phyloP scores from a whole-genome alignment of 495 filamentous ascomycete species.

The Usnea hakonensis region DNA sequence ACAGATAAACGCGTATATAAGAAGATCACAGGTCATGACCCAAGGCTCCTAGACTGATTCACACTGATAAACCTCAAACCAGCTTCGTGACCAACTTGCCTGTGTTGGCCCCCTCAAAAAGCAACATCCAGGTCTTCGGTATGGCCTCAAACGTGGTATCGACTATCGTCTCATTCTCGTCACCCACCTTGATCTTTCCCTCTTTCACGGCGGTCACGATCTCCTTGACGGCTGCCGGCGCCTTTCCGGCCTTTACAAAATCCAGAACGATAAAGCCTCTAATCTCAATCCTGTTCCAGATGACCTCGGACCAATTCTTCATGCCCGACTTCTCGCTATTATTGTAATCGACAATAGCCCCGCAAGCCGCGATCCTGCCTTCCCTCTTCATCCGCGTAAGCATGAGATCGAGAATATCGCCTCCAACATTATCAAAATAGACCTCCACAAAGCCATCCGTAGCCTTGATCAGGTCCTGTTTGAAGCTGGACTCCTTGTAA shows the following conservation, averaged over 20 bases:
- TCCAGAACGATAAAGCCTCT: conserved; percentile 59
- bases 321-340: conserved; percentile 28
- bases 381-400: conserved; percentile 45
- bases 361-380: conserved; percentile 57
- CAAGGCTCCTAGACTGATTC: not conserved
- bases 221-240: conserved; percentile 20
- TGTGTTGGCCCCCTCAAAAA: conserved; percentile 51
- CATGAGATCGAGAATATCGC: conserved; percentile 56
- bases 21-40: not conserved
- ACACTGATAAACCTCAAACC: not conserved
- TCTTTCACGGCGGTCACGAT: conserved; percentile 41
- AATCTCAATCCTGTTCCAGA: conserved; percentile 44
- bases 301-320: conserved; percentile 46
- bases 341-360: conserved; percentile 47
- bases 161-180: conserved; percentile 48
- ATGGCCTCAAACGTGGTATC: conserved; percentile 45
- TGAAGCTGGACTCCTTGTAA: conserved; percentile 55
- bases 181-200: conserved; percentile 43
- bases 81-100: conserved; percentile 44
- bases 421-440: conserved; percentile 67
- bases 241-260: conserved; percentile 28
- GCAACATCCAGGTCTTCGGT: conserved; percentile 40
- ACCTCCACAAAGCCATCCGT: conserved; percentile 60
- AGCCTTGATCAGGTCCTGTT: conserved; percentile 46
- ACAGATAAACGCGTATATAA: not conserved